Evolutionary conservation across 305 asterid species (phyloP), one percentile per base, ranked within the genome.

Genomic region (Fraxinus angustifolia): DNA sequence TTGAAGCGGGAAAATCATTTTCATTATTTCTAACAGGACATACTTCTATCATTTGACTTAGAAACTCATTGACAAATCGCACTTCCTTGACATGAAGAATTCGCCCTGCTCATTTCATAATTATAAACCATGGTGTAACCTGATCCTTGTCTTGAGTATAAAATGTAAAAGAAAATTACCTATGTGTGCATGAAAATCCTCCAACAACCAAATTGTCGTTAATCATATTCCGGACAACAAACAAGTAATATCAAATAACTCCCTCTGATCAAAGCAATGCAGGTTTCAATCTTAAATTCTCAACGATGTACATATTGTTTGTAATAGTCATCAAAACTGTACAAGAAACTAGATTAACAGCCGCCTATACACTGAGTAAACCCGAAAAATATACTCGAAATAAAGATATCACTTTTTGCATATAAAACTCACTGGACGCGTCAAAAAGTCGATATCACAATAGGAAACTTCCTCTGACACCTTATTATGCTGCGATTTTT

Each of bases 401-500:
- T 70, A 16, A 26, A 62, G 10, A 50, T 34, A 38, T 12, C 33
- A 76, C 8, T 53, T 42, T 34, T 21, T 2, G 75, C 30, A 21
- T 42, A 36, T 72, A 77, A 68, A 79, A 83, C 93, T 77, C 86
- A 91, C 93, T 1, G 87, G 85, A 75, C 86, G 89, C 5, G 85
- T 85, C 30, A 88, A 83, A 81, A 86, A 71, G 82, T 83, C 89
- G 42, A 88, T 78, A 78, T 80, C 88, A 35, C 82, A 86, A 77
- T 82, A 81, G 35, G 83, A 83, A 45, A 82, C 89, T 82, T 82
- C 87, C 78, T 85, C 81, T 0, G 90, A 75, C 85, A 79, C 84
- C 85, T 84, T 89, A 56, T 73, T 88, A 40, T 36, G 78, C 80
- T 72, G 81, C 68, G 80, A 79, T 68, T 36, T 81, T 71, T 77